These are phyloP conservation scores for Beauveria caledonica DNA, from an alignment of 2,329 filamentous ascomycete species.

Conservation along the genomic window DNA sequence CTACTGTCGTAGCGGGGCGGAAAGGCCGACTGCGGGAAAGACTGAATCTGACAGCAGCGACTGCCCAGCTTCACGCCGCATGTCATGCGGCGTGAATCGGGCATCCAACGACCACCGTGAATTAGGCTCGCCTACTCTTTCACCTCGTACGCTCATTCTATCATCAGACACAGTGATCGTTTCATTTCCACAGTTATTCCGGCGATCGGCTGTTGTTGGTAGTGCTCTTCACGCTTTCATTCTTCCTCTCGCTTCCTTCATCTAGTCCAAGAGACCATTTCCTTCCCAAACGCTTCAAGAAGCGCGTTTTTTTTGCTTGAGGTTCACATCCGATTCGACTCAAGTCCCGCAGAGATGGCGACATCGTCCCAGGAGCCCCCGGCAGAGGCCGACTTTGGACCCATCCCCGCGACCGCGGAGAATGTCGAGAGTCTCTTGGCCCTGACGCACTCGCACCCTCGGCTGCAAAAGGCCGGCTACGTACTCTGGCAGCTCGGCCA, in stretches of 20 bases:
- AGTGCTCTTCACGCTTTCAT: neutral
- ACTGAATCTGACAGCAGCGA: neutral
- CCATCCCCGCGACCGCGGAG: slow-evolving; percentile 16
- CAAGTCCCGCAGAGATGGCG: neutral
- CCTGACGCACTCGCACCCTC: slow-evolving; percentile 14
- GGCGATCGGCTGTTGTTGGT: neutral
- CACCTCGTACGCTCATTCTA: neutral
- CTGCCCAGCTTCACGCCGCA: neutral
- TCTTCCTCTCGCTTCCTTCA: neutral
- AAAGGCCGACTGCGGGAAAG: neutral
- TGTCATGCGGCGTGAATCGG: neutral
- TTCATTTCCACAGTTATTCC: neutral
- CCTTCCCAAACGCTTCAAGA: neutral
- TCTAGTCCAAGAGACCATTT: neutral
- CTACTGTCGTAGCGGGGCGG: neutral
- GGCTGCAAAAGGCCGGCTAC: slow-evolving; percentile 21
- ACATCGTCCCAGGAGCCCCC: neutral
- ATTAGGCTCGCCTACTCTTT: neutral
- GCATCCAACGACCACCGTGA: neutral
- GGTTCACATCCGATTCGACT: neutral
- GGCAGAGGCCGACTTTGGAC: slow-evolving; percentile 8
- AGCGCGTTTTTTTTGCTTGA: neutral
- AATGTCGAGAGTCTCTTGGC: slow-evolving; percentile 16
- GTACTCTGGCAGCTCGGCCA: slow-evolving; percentile 18
- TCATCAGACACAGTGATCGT: neutral